phyloP scores from a whole-genome alignment of 805 yeast species.

The Pichia thaimueangensis region DNA sequence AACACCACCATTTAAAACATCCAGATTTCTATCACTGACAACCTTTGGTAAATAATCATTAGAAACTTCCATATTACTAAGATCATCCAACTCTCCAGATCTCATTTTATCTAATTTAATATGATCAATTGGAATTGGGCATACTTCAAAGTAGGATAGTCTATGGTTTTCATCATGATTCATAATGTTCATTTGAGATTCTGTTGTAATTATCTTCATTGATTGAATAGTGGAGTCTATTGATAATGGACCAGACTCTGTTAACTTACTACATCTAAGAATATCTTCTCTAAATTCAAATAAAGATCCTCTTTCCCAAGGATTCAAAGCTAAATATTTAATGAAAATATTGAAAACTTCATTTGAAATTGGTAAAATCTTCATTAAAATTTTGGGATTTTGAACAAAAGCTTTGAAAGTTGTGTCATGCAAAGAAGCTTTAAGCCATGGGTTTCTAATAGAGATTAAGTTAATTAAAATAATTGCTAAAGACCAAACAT shows the following conservation, averaged over 20 bases:
- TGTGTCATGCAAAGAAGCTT: slow-evolving; percentile 60
- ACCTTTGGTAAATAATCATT: slow-evolving; percentile 26
- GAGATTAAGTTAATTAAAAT: slow-evolving; percentile 75
- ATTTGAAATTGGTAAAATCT: slow-evolving; percentile 66
- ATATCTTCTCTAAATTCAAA: slow-evolving; percentile 35
- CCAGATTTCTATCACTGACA: slow-evolving; percentile 11
- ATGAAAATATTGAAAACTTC: slow-evolving; percentile 50
- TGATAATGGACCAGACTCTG: slow-evolving; percentile 32
- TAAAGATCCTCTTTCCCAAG: slow-evolving; percentile 41
- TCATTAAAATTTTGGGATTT: slow-evolving; percentile 47
- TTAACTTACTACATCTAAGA: slow-evolving; percentile 23
- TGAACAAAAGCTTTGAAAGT: slow-evolving; percentile 60
- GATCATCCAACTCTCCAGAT: slow-evolving; percentile 25
- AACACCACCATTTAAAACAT: slow-evolving; percentile 4
- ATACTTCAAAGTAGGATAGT: slow-evolving; percentile 18
- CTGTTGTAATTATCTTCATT: slow-evolving; percentile 24
- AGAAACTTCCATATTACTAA: slow-evolving; percentile 25
- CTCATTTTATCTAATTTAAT: slow-evolving; percentile 25
- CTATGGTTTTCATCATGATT: slow-evolving; percentile 1
- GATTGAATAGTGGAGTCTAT: slow-evolving; percentile 23
- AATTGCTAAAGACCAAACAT: slow-evolving; percentile 82
- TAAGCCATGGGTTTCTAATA: slow-evolving; percentile 86
- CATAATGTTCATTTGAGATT: slow-evolving; percentile 17
- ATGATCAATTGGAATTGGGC: slow-evolving; percentile 33
- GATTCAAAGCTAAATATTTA: slow-evolving; percentile 39